Conservation (phyloP, 805 yeast species). For the Lachancea quebecensis region DNA sequence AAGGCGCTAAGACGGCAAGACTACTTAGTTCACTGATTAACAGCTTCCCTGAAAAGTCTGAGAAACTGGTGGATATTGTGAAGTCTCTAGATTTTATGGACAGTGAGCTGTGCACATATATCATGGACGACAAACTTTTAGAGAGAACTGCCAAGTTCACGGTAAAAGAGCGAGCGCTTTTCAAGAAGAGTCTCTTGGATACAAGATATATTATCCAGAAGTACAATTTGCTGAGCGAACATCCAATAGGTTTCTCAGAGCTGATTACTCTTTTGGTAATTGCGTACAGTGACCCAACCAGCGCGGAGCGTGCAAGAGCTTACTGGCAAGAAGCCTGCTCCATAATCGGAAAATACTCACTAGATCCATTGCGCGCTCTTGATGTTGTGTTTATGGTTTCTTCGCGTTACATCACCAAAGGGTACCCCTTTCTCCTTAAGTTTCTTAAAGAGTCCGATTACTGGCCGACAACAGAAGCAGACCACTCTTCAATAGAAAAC, state of each 20-base stretch:
- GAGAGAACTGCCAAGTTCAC: slow-evolving; percentile 2
- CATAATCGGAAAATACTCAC: slow-evolving; percentile 64
- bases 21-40: slow-evolving; percentile 7
- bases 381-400: slow-evolving; percentile 55
- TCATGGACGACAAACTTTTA: slow-evolving; percentile 2
- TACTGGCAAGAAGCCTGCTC: slow-evolving; percentile 44
- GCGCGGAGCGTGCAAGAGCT: slow-evolving; percentile 36
- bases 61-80: slow-evolving; percentile 13
- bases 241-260: slow-evolving; percentile 70
- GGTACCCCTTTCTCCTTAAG: slow-evolving; percentile 41
- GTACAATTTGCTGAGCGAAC: slow-evolving; percentile 65
- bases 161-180: slow-evolving; percentile 8
- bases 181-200: slow-evolving; percentile 10
- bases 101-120: slow-evolving; percentile 1
- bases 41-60: slow-evolving; percentile 8
- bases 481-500: slow-evolving; percentile 28
- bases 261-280: slow-evolving; percentile 43
- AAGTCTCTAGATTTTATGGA: slow-evolving; percentile 9
- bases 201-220: slow-evolving; percentile 41
- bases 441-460: slow-evolving; percentile 51
- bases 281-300: slow-evolving; percentile 37
- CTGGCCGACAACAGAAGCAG: slow-evolving; percentile 43
- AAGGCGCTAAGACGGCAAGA: slow-evolving; percentile 5
- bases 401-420: slow-evolving; percentile 37
- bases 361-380: slow-evolving; percentile 67